Evolutionary conservation across 2,329 filamentous ascomycete species (phyloP).

Genomic region (Exutisphaerella laricina): DNA sequence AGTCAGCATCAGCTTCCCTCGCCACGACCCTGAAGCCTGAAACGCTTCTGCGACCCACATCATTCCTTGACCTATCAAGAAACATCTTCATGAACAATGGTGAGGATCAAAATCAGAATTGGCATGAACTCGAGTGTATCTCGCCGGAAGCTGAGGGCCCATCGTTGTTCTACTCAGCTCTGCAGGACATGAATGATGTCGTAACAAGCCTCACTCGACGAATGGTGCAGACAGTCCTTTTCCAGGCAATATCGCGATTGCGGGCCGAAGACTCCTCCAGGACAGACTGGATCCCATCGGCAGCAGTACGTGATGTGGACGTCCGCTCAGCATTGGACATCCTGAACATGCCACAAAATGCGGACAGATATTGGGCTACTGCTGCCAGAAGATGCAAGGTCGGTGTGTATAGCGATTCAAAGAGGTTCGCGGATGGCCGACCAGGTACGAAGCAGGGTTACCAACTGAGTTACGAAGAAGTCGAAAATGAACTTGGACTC

Average conservation of each 20-base stretch:
- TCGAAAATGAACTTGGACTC: conserved; percentile 38
- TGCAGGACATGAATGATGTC: conserved; percentile 70
- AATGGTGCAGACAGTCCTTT: conserved; percentile 63
- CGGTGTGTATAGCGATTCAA: conserved; percentile 39
- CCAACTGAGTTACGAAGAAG: conserved; percentile 35
- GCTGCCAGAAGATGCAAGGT: conserved; percentile 50
- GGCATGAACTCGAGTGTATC: conserved; percentile 51
- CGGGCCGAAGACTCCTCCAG: conserved; percentile 41
- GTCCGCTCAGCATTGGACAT: conserved; percentile 52
- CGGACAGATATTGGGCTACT: conserved; percentile 47
- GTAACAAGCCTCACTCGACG: conserved; percentile 62
- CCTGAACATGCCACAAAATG: conserved; percentile 46
- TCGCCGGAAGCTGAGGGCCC: conserved; percentile 49
- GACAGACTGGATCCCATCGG: conserved; percentile 19
- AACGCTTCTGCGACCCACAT: conserved; percentile 53
- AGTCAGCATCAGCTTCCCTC: background rate
- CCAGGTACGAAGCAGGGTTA: conserved; percentile 23
- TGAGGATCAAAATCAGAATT: conserved; percentile 57
- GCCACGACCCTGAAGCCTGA: conserved; percentile 19
- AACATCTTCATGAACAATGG: conserved; percentile 69
- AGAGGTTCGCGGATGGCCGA: conserved; percentile 27
- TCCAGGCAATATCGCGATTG: conserved; percentile 64
- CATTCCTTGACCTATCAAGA: conserved; percentile 60
- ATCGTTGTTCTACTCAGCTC: conserved; percentile 65
- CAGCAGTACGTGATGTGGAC: conserved; percentile 37